Evolutionary conservation across 768 basidiomycete species (phyloP), one percentile per base, ranked within the genome.

Genomic region (Amanita inopinata): DNA sequence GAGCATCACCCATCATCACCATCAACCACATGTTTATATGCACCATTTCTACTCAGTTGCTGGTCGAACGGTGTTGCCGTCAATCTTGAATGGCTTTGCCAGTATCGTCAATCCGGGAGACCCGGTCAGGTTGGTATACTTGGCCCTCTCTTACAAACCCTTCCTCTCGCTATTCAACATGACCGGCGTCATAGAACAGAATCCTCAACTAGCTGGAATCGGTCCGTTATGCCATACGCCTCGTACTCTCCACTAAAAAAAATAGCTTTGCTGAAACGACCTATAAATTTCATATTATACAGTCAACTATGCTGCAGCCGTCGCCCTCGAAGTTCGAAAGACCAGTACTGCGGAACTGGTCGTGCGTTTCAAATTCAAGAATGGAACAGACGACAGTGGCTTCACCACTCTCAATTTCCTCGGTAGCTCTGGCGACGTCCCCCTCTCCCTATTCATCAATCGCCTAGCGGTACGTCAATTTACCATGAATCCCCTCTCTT

Each of bases 121-220:
- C 46, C 71, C 78, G 0, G 51, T 78, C 43, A 78, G 79, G 55
- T 53, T 89, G 31, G 58, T 67, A 18, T 73, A 80, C 49, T 64
- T 74, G 23, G 76, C 75, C 7, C 66, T 80, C 38, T 70, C 83
- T 0, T 88, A 87, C 66, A 86, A 87, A 58, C 84, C 84, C 0
- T 82, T 87, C 63, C 46, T 85, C 23, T 80, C 79, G 6, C 58
- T 88, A 33, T 87, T 88, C 66, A 82, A 83, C 59, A 78, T 88
- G 75, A 83, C 80, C 0, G 69, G 74, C 2, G 68, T 71, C 18
- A 70, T 71, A 7, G 55, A 66, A 12, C 59, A 64, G 33, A 66
- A 73, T 43, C 71, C 74, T 0, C 52, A 73, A 47, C 66, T 83
- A 2, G 71, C 76, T 25, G 71, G 71, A 9, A 72, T 84, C 48